Conservation (phyloP, 805 yeast genomes). For the Metschnikowia noctiluminum region DNA sequence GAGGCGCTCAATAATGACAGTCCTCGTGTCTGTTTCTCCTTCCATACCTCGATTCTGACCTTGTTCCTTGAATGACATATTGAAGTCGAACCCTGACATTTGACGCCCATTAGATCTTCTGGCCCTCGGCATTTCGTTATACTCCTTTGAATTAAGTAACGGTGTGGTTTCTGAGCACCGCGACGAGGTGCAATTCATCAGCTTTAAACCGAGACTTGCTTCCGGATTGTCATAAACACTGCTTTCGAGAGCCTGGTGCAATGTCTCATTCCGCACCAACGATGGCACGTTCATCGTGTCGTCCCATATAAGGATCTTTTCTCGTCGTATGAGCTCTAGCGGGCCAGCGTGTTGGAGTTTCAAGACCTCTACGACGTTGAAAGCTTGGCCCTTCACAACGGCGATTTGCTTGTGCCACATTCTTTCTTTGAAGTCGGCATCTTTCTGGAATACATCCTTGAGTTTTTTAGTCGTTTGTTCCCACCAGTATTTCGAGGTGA, state of each 20-base stretch:
- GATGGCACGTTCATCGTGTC: conserved; percentile 57
- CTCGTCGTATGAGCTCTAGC: conserved; percentile 58
- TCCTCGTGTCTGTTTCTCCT: conserved; percentile 28
- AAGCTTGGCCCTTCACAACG: conserved; percentile 74
- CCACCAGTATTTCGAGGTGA: conserved; percentile 71
- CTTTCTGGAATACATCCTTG: conserved; percentile 48
- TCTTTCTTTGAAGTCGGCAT: conserved; percentile 59
- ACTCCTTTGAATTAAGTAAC: not conserved
- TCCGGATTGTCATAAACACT: conserved; percentile 20
- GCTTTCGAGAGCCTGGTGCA: conserved; percentile 41
- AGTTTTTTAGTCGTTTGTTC: conserved; percentile 50
- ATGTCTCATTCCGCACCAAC: conserved; percentile 23
- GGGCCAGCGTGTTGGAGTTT: conserved; percentile 61
- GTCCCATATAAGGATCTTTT: conserved; percentile 56
- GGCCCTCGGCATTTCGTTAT: too few species aligned
- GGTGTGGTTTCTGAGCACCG: conserved; percentile 7
- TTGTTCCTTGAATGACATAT: conserved; percentile 13
- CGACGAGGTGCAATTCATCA: not conserved
- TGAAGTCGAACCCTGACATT: conserved; percentile 25
- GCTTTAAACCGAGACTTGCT: not conserved
- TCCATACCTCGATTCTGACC: not conserved
- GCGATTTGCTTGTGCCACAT: conserved; percentile 69
- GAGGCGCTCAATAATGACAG: conserved; percentile 58
- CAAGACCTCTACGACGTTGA: conserved; percentile 66
- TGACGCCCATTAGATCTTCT: not conserved